These are phyloP conservation scores for Royoungia palumana DNA, from an alignment of 768 basidiomycete genomes.

Conservation along the genomic window DNA sequence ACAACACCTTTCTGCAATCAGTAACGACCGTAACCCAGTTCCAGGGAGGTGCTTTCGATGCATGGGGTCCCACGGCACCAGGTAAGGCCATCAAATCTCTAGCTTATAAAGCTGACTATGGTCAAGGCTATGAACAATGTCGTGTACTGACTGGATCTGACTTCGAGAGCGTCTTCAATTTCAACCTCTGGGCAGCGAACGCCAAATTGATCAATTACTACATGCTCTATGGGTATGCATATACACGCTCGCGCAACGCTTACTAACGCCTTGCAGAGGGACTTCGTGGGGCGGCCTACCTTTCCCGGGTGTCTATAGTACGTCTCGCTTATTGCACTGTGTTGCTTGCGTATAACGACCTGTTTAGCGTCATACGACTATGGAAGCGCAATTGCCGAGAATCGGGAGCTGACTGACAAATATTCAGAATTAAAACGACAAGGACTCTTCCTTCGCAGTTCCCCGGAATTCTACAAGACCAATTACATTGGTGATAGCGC, in stretches of 20 bases:
- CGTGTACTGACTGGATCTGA: slow-evolving; percentile 63
- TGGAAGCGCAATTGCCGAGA: slow-evolving; percentile 67
- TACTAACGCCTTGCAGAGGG: slow-evolving; percentile 44
- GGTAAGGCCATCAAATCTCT: slow-evolving; percentile 32
- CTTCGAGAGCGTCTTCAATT: slow-evolving; percentile 78
- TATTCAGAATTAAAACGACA: slow-evolving; percentile 77
- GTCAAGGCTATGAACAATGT: slow-evolving; percentile 60
- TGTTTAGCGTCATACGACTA: slow-evolving; percentile 70
- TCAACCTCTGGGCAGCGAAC: slow-evolving; percentile 75
- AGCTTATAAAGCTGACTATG: slow-evolving; percentile 1
- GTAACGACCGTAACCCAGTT: slow-evolving; percentile 39
- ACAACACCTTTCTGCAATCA: neutral
- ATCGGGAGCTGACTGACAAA: slow-evolving; percentile 61
- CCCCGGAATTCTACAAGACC: slow-evolving; percentile 77
- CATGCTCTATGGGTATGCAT: slow-evolving; percentile 71
- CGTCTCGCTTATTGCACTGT: slow-evolving; percentile 11
- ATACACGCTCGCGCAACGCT: neutral
- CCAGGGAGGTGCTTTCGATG: slow-evolving; percentile 76
- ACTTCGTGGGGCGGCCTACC: slow-evolving; percentile 85
- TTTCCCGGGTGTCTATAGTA: slow-evolving; percentile 69
- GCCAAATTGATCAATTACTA: slow-evolving; percentile 82
- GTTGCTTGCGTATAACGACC: neutral
- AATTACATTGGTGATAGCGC: slow-evolving; percentile 65
- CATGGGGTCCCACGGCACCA: slow-evolving; percentile 75
- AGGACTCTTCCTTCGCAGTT: slow-evolving; percentile 74